Percentiles rank a stretch among this genome's conserved stretches.
phyloP scores from a whole-genome alignment of 2,329 filamentous ascomycete genomes.

The Aspergillus tubingensis region DNA sequence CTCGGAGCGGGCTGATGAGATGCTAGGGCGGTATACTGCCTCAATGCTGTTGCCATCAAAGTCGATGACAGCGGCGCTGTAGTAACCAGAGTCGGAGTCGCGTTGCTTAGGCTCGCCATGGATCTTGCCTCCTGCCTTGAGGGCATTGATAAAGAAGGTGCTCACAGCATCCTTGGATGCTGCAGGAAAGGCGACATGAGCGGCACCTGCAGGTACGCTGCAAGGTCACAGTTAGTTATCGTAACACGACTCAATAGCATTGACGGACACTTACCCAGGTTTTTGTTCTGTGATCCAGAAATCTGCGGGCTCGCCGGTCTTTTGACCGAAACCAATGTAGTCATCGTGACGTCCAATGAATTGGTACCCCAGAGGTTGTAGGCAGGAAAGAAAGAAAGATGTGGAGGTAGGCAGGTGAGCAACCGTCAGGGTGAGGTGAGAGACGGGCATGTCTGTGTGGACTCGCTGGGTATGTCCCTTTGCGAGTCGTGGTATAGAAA shows the following conservation, averaged over 20 bases:
- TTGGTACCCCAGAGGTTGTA: constrained; percentile 75
- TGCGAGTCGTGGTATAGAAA: constrained; percentile 13
- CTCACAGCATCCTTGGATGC: constrained; percentile 65
- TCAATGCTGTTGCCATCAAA: constrained; percentile 84
- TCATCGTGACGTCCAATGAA: constrained; percentile 66
- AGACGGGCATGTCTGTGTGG: constrained; percentile 56
- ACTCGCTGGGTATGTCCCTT: constrained; percentile 17
- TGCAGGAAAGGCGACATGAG: constrained; percentile 69
- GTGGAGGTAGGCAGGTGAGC: constrained; percentile 75
- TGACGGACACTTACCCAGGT: constrained; percentile 51
- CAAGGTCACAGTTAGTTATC: constrained; percentile 20
- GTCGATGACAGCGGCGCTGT: constrained; percentile 69
- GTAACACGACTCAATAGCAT: background rate
- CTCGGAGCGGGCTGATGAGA: constrained; percentile 29
- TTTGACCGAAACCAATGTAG: constrained; percentile 62
- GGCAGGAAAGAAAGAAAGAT: constrained; percentile 79
- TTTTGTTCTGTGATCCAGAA: constrained; percentile 66
- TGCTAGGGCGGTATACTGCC: constrained; percentile 61
- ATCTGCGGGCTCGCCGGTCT: constrained; percentile 56
- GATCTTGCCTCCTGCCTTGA: constrained; percentile 64
- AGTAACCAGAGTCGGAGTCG: constrained; percentile 57
- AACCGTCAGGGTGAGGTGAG: constrained; percentile 67
- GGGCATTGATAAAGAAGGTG: constrained; percentile 69
- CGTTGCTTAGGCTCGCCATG: constrained; percentile 59
- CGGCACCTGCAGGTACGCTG: constrained; percentile 54